Evolutionary conservation across 1,139 yeast species (phyloP).

Genomic region (Yamadazyma spencermartinsiae): DNA sequence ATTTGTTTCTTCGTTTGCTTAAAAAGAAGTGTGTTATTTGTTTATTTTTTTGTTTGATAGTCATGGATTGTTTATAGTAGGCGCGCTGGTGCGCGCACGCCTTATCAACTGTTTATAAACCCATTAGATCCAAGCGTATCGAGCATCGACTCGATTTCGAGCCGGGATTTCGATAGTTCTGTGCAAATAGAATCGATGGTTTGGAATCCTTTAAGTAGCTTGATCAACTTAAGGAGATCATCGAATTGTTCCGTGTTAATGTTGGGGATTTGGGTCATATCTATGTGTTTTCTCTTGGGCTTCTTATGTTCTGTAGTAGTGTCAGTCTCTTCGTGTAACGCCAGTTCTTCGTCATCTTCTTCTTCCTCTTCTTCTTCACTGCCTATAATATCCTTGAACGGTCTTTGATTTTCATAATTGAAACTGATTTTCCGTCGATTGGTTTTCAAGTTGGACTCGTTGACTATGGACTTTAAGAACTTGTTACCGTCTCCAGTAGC

Average conservation of each 20-base stretch:
- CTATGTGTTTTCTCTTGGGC: slow-evolving; percentile 15
- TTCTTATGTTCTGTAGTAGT: slow-evolving; percentile 15
- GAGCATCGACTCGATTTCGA: slow-evolving; percentile 53
- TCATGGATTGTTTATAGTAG: slow-evolving; percentile 4
- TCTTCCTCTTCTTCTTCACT: slow-evolving; percentile 11
- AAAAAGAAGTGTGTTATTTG: slow-evolving; percentile 4
- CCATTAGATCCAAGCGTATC: slow-evolving; percentile 45
- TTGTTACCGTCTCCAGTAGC: slow-evolving; percentile 8
- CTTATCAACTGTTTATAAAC: slow-evolving; percentile 35
- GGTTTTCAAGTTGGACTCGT: slow-evolving; percentile 30
- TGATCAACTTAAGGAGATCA: slow-evolving; percentile 32
- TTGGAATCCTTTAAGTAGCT: slow-evolving; percentile 57
- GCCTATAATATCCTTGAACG: slow-evolving; percentile 10
- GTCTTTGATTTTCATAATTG: slow-evolving; percentile 20
- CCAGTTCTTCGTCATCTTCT: slow-evolving; percentile 4
- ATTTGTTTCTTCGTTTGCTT: slow-evolving; percentile 6
- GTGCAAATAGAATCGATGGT: slow-evolving; percentile 76
- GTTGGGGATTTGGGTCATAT: slow-evolving; percentile 16
- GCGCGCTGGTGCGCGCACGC: slow-evolving; percentile 3
- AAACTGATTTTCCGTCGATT: slow-evolving; percentile 37
- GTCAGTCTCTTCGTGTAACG: neutral
- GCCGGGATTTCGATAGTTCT: slow-evolving; percentile 56
- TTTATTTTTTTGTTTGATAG: slow-evolving; percentile 7
- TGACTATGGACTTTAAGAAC: slow-evolving; percentile 26
- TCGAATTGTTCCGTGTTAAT: slow-evolving; percentile 26